A percentile compares a stretch with the other conserved stretches of the same genome.
Evolutionary conservation across 2,329 filamentous ascomycete genomes (phyloP).

Genomic region (Dactylellina sp.): DNA sequence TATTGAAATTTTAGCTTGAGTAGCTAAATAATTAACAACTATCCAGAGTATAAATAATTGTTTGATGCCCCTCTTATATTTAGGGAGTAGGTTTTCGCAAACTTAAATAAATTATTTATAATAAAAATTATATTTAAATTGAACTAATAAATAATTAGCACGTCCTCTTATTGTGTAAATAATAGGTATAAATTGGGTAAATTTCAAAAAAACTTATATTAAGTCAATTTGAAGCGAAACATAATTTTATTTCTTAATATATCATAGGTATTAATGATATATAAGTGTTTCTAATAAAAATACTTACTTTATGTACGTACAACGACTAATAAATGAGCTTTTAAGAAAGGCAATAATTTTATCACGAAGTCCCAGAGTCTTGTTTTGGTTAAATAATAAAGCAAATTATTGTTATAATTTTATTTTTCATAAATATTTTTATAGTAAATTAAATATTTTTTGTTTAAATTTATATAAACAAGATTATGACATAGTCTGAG

Average conservation of each 20-base stretch:
- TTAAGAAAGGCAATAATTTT: conserved; percentile 26
- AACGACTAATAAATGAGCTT: conserved; percentile 23
- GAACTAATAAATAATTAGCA: conserved; percentile 28
- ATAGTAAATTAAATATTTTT: conserved; percentile 7
- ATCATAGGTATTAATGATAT: conserved; percentile 11
- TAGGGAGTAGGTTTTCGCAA: conserved; percentile 11
- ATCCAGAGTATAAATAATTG: not conserved
- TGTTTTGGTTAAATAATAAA: conserved; percentile 17
- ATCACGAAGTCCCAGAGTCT: conserved; percentile 15
- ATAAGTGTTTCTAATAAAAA: conserved; percentile 20
- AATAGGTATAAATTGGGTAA: conserved; percentile 31
- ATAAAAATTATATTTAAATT: too few species aligned
- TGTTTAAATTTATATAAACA: conserved; percentile 8
- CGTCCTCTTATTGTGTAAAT: conserved; percentile 30
- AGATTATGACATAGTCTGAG: conserved; percentile 9
- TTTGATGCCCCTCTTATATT: conserved; percentile 3
- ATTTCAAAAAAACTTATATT: conserved; percentile 45
- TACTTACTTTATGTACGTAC: conserved; percentile 26
- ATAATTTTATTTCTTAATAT: conserved; percentile 29
- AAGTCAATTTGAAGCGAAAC: conserved; percentile 46
- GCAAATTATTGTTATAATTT: conserved; percentile 15
- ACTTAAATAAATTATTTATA: conserved; percentile 23
- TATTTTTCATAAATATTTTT: conserved; percentile 21
- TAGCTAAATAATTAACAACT: conserved; percentile 10
- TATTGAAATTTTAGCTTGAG: conserved; percentile 1